Percentiles rank a stretch among this genome's conserved stretches.
These are phyloP conservation scores for Cenchrus purpureus DNA, from an alignment of 176 grass and related monocot species.

Conservation along the genomic window DNA sequence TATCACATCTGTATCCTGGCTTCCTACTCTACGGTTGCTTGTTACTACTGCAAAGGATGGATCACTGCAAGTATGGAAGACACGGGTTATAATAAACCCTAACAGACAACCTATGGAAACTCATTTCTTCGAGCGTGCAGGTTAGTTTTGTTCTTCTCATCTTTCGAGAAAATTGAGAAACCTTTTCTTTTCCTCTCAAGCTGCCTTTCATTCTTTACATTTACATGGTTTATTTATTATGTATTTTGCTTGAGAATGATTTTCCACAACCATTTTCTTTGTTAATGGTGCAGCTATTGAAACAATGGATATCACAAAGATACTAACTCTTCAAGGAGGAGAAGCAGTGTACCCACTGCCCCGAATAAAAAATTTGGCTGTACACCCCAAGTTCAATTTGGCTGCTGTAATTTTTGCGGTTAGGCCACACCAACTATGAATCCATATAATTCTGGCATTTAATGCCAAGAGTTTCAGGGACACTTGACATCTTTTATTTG, in stretches of 20 bases:
- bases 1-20: constrained; percentile 92
- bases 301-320: constrained; percentile 86
- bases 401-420: constrained; percentile 89
- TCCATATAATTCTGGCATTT: constrained; percentile 14
- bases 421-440: constrained; percentile 44
- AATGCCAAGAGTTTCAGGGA: constrained; percentile 20
- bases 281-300: constrained; percentile 73
- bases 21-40: constrained; percentile 74
- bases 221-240: constrained; percentile 23
- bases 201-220: not conserved
- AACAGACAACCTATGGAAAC: constrained; percentile 95
- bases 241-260: constrained; percentile 1
- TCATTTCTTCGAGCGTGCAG: constrained; percentile 96
- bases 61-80: constrained; percentile 92
- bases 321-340: constrained; percentile 96
- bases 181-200: constrained; percentile 11
- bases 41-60: constrained; percentile 89
- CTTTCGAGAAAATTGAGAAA: constrained; percentile 21
- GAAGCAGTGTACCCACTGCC: constrained; percentile 99
- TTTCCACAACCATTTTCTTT: constrained; percentile 18
- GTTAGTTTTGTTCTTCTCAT: constrained; percentile 50
- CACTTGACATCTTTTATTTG: constrained; percentile 41
- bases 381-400: constrained; percentile 97
- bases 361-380: constrained; percentile 77
- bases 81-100: constrained; percentile 81